phyloP scores from a whole-genome alignment of 768 basidiomycete species.

The Auriscalpium vulgare region DNA sequence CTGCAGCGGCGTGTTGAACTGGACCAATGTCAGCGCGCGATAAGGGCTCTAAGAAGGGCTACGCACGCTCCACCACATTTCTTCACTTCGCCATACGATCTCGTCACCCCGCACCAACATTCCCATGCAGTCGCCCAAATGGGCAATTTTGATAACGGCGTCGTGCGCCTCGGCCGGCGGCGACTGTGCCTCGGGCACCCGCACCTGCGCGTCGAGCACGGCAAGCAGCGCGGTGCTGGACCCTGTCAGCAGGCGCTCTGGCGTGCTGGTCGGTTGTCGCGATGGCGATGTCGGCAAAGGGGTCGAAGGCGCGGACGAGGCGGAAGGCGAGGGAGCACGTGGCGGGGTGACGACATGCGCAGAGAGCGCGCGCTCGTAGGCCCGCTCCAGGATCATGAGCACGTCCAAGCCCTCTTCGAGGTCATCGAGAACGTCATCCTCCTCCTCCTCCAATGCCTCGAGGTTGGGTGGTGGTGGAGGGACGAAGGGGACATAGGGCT shows the following conservation, averaged over 20 bases:
- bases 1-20: slow-evolving; percentile 60
- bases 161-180: slow-evolving; percentile 26
- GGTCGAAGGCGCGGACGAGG: slow-evolving; percentile 6
- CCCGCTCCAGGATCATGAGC: slow-evolving; percentile 58
- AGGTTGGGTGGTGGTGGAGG: not conserved
- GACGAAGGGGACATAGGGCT: not conserved
- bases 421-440: slow-evolving; percentile 43
- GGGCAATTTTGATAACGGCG: slow-evolving; percentile 72
- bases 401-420: slow-evolving; percentile 65
- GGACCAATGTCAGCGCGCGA: slow-evolving; percentile 1
- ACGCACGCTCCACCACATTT: slow-evolving; percentile 86
- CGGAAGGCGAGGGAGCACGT: not conserved
- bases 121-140: slow-evolving; percentile 83
- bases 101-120: slow-evolving; percentile 75
- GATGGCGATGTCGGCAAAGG: not conserved
- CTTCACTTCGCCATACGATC: slow-evolving; percentile 80
- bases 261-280: not conserved
- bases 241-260: slow-evolving; percentile 43
- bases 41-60: not conserved
- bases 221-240: slow-evolving; percentile 66
- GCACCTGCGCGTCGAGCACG: slow-evolving; percentile 35
- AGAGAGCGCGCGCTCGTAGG: slow-evolving; percentile 57
- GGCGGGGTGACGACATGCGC: slow-evolving; percentile 41
- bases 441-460: slow-evolving; percentile 31
- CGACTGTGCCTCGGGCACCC: slow-evolving; percentile 4